phyloP scores from a whole-genome alignment of 1,284 basidiomycete species.

The Cryptococcus sp. region DNA sequence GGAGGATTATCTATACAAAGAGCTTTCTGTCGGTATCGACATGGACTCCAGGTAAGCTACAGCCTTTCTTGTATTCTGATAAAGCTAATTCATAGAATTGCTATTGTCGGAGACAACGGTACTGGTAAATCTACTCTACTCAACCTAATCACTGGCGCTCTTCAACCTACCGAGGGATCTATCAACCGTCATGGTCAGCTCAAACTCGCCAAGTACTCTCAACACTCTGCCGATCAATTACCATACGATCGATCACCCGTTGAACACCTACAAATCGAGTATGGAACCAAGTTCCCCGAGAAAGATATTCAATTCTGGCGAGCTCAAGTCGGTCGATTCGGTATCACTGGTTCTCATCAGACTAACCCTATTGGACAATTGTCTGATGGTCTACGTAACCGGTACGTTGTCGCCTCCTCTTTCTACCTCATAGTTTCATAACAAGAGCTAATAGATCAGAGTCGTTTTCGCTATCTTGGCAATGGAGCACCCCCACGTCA shows the following conservation, averaged over 20 bases:
- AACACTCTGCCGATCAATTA: conserved; percentile 97
- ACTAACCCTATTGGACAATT: conserved; percentile 86
- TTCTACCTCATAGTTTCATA: neutral
- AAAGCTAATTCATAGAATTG: conserved; percentile 52
- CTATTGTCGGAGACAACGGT: conserved; percentile 97
- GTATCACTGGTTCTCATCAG: conserved; percentile 90
- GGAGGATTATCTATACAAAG: conserved; percentile 81
- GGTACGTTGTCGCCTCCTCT: conserved; percentile 59
- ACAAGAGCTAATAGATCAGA: conserved; percentile 45
- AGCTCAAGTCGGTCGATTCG: conserved; percentile 90
- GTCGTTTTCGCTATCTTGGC: conserved; percentile 57
- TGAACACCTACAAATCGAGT: conserved; percentile 86
- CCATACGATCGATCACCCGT: conserved; percentile 90
- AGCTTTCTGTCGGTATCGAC: conserved; percentile 91
- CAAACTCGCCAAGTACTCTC: conserved; percentile 96
- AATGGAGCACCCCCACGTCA: conserved; percentile 89
- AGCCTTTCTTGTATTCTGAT: neutral
- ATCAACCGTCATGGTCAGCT: conserved; percentile 82
- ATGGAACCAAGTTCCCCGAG: conserved; percentile 82
- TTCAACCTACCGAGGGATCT: conserved; percentile 79
- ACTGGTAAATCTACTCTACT: conserved; percentile 97
- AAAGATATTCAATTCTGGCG: conserved; percentile 89
- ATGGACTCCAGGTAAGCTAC: conserved; percentile 47
- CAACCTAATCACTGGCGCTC: conserved; percentile 81
- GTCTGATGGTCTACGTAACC: conserved; percentile 94